Evolutionary conservation across 1,139 yeast species (phyloP).

Genomic region (Pichia kudriavzevii): DNA sequence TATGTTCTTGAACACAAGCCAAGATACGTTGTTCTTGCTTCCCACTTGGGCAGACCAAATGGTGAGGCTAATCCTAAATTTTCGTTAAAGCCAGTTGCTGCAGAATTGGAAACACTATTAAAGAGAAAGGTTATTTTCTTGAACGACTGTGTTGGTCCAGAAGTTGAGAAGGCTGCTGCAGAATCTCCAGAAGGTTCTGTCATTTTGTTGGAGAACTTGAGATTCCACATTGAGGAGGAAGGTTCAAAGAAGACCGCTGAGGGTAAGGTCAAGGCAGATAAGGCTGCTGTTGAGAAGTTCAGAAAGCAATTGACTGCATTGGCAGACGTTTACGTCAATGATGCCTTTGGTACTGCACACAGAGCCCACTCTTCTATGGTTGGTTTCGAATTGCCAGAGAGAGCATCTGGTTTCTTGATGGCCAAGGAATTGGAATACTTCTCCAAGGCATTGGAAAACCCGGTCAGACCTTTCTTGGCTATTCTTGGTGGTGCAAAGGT

Average conservation of each 20-base stretch:
- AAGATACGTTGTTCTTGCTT: conserved; percentile 81
- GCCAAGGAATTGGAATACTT: conserved; percentile 93
- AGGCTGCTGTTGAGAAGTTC: conserved; percentile 75
- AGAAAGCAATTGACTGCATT: conserved; percentile 78
- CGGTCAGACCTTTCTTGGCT: conserved; percentile 94
- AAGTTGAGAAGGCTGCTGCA: conserved; percentile 72
- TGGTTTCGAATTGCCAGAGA: conserved; percentile 85
- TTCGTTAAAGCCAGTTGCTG: conserved; percentile 87
- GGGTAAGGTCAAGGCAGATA: conserved; percentile 87
- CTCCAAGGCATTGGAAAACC: conserved; percentile 96
- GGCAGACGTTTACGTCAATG: conserved; percentile 94
- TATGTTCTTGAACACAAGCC: conserved; percentile 87
- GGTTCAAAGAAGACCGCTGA: conserved; percentile 81
- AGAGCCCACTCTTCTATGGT: conserved; percentile 99
- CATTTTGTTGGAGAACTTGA: conserved; percentile 85
- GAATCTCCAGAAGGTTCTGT: conserved; percentile 63
- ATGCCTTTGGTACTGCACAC: conserved; percentile 98
- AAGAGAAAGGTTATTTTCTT: conserved; percentile 68
- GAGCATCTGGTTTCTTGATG: conserved; percentile 96
- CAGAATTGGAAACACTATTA: conserved; percentile 71
- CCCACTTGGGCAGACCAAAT: conserved; percentile 97
- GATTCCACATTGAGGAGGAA: conserved; percentile 96
- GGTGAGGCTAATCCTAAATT: conserved; percentile 78
- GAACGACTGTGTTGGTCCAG: conserved; percentile 79
- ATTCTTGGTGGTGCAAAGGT: conserved; percentile 98